Conservation (phyloP, 129 eudicot genomes). For the Escallonia herrerae region DNA sequence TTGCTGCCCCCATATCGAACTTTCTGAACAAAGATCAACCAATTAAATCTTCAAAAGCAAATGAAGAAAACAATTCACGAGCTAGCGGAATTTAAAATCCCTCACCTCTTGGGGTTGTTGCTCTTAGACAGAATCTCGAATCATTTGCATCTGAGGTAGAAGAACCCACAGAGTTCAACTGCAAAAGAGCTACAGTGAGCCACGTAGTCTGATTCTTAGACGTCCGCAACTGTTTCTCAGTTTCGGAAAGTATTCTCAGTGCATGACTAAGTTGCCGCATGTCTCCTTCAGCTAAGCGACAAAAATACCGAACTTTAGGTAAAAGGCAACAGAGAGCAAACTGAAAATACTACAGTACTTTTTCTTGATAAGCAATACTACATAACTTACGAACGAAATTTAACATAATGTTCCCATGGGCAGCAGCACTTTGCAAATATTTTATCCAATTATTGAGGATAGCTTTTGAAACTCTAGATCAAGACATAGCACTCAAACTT, state of each 20-base stretch:
- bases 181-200: conserved; percentile 91
- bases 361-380: too few species aligned
- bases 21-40: not conserved
- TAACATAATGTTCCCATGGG: too few species aligned
- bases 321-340: not conserved
- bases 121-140: conserved; percentile 42
- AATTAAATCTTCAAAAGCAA: not conserved
- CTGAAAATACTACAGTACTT: not conserved
- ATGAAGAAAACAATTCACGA: not conserved
- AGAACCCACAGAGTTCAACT: conserved; percentile 55
- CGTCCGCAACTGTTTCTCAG: conserved; percentile 84
- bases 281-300: conserved; percentile 71
- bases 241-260: conserved; percentile 69
- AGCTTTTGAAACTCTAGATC: not conserved
- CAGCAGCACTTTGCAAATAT: not conserved
- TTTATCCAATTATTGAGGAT: not conserved
- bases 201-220: conserved; percentile 89
- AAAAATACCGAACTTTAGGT: conserved; percentile 2
- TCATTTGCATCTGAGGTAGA: conserved; percentile 44
- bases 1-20: not conserved
- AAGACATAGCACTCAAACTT: not conserved
- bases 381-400: too few species aligned
- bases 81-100: not conserved
- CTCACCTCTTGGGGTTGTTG: conserved; percentile 52
- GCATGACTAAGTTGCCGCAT: conserved; percentile 82